Evolutionary conservation across 148 eudicot genomes (phyloP).

Genomic region (Cornus florida): DNA sequence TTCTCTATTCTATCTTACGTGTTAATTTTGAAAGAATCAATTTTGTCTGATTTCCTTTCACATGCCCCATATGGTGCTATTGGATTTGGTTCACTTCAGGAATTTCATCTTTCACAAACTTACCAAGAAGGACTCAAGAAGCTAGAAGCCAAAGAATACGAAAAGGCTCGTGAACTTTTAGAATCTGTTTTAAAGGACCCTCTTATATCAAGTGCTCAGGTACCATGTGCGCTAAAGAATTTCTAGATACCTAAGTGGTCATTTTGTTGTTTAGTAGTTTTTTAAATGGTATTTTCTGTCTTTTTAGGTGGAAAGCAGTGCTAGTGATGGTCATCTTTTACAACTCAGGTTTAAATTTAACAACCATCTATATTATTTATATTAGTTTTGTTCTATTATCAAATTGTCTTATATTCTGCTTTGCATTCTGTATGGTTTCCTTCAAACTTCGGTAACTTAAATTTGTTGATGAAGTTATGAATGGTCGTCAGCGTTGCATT

Average conservation of each 20-base stretch:
- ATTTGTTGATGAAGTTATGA: too few species aligned
- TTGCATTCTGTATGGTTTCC: neutral
- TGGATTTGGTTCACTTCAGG: conserved; percentile 42
- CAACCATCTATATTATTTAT: neutral
- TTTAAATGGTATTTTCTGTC: too few species aligned
- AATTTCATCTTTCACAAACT: conserved; percentile 90
- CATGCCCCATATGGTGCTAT: neutral
- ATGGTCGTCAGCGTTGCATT: too few species aligned
- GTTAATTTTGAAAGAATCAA: neutral
- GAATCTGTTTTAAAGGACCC: conserved; percentile 88
- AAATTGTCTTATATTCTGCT: neutral
- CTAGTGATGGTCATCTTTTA: conserved; percentile 84
- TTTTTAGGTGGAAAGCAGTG: conserved; percentile 66
- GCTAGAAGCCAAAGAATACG: conserved; percentile 81
- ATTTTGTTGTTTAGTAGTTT: neutral
- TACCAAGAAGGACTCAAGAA: conserved; percentile 93
- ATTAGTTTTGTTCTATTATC: neutral
- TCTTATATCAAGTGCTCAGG: conserved; percentile 74
- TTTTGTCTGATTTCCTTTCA: neutral
- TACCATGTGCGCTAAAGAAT: conserved; percentile 20
- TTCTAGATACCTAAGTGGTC: neutral
- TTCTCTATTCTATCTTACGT: neutral
- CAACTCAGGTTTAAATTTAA: conserved; percentile 71
- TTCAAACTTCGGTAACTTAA: too few species aligned
- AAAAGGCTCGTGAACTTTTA: conserved; percentile 77